A percentile compares a stretch with the other conserved stretches of the same genome.
Evolutionary conservation across 2,329 filamentous ascomycete species (phyloP).

Genomic region (Juglanconis oblonga): DNA sequence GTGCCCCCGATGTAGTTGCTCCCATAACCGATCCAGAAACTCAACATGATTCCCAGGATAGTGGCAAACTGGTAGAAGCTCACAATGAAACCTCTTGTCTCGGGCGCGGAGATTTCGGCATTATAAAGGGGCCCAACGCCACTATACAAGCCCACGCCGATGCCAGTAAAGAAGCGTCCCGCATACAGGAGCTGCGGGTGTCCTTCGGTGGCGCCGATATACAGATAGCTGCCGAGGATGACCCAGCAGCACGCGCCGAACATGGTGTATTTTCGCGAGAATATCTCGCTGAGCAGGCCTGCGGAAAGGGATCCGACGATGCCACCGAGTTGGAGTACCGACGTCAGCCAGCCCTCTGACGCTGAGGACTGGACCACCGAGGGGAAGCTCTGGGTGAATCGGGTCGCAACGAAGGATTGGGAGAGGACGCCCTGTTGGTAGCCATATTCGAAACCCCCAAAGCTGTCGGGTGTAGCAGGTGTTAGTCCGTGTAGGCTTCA

Average conservation of each 20-base stretch:
- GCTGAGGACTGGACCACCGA: slow-evolving; percentile 42
- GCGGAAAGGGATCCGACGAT: slow-evolving; percentile 46
- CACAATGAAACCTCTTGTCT: slow-evolving; percentile 65
- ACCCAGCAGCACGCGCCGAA: slow-evolving; percentile 47
- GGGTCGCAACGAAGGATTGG: slow-evolving; percentile 50
- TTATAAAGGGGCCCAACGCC: slow-evolving; percentile 46
- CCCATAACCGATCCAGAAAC: slow-evolving; percentile 45
- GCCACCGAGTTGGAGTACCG: slow-evolving; percentile 47
- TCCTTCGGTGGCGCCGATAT: slow-evolving; percentile 38
- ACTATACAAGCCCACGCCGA: slow-evolving; percentile 47
- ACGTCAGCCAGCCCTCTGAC: slow-evolving; percentile 50
- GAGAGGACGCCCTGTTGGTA: slow-evolving; percentile 55
- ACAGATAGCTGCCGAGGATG: slow-evolving; percentile 42
- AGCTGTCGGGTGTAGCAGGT: slow-evolving; percentile 28
- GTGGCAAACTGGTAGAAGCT: slow-evolving; percentile 64
- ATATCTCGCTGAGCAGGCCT: slow-evolving; percentile 46
- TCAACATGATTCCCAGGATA: slow-evolving; percentile 53
- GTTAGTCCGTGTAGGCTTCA: too few species aligned
- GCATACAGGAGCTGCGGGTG: slow-evolving; percentile 42
- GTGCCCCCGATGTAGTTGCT: slow-evolving; percentile 47
- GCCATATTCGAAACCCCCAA: slow-evolving; percentile 50
- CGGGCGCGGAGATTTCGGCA: slow-evolving; percentile 55
- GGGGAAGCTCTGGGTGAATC: slow-evolving; percentile 48
- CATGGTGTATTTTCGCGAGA: slow-evolving; percentile 51
- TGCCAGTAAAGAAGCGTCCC: slow-evolving; percentile 46